Conservation (phyloP, 495 filamentous ascomycete species). For the Podospora bellae-mahoneyi region DNA sequence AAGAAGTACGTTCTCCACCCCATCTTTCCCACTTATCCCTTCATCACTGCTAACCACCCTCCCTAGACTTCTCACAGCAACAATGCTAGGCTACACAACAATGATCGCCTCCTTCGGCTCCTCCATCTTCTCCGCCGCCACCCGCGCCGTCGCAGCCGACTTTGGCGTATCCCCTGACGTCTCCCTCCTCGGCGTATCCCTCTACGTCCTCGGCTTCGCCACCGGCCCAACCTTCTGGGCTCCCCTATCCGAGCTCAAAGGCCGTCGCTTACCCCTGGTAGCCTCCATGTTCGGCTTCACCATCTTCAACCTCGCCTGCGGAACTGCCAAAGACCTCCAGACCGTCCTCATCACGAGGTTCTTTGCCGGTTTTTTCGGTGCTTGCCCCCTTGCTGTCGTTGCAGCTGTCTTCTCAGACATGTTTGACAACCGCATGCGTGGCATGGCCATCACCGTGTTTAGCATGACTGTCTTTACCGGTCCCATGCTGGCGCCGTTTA, state of each 20-base stretch:
- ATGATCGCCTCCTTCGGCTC: conserved; percentile 70
- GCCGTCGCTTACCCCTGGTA: conserved; percentile 68
- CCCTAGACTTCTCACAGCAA: conserved; percentile 56
- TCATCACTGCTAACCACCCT: conserved; percentile 22
- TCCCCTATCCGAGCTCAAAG: conserved; percentile 75
- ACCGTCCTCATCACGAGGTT: conserved; percentile 81
- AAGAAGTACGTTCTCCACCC: conserved; percentile 60
- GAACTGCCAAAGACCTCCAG: conserved; percentile 73
- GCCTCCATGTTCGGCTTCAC: conserved; percentile 74
- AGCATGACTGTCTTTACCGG: conserved; percentile 81
- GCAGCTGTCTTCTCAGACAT: conserved; percentile 87
- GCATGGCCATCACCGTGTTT: conserved; percentile 78
- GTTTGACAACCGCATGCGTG: conserved; percentile 74
- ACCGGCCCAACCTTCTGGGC: conserved; percentile 63
- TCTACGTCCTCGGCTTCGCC: conserved; percentile 72
- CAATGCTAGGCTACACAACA: conserved; percentile 77
- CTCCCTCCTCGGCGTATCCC: conserved; percentile 60
- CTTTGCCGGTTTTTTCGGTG: conserved; percentile 73
- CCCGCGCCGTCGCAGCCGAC: conserved; percentile 45
- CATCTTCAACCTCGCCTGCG: conserved; percentile 69
- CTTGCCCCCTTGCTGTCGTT: conserved; percentile 77
- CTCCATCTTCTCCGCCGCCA: conserved; percentile 66
- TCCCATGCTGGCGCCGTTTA: conserved; percentile 74
- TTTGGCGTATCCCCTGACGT: conserved; percentile 59
- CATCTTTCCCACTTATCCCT: neutral